Base-by-base conservation (phyloP, 306 rosid species). In the Delonix regia region DNA sequence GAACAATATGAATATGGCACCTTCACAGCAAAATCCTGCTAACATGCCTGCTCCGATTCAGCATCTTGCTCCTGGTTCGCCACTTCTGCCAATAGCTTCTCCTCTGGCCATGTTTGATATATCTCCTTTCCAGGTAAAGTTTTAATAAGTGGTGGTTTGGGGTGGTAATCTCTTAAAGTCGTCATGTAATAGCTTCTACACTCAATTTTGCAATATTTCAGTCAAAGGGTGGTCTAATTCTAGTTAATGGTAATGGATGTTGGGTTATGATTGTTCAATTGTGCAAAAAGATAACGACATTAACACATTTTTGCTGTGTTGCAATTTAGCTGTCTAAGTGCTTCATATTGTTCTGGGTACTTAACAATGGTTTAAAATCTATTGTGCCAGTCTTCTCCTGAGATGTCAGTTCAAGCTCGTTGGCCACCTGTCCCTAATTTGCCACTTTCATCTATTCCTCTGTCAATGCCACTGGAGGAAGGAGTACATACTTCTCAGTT, bases 1-100 rank as follows among this genome's bases (percentile, higher is more conserved):
- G 78, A 91, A 85, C 78, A 90, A 67, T 76, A 66, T 94, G 82
- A 94, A 85, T 78, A 83, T 90, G 93, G 84, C 87, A 74, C 78
- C 92, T 42, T 81, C 89, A 33, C 97, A 88, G 87, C 80, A 91
- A 42, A 92, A 85, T 81, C 91, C 95, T 16, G 68, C 86, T 22
- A 90, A 81, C 88, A 82, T 92, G 68, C 91, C 97, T 33, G 66
- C 98, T 78, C 86, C 92, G 2, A 84, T 91, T 56, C 97, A 92
- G 84, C 99, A 91, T 89, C 91, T 95, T 81, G 96, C 98, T 61
- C 97, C 99, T 66, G 99, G 99, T 42, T 90, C 99, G 16, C 97
- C 98, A 13, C 93, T 95, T 71, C 69, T 91, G 84, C 99, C 98
- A 4, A 88, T 95, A 95, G 88, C 91, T 57, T 87, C 99, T 79